These are phyloP conservation scores for Sonneratia caseolaris DNA, from an alignment of 345 rosid genomes.

Conservation along the genomic window DNA sequence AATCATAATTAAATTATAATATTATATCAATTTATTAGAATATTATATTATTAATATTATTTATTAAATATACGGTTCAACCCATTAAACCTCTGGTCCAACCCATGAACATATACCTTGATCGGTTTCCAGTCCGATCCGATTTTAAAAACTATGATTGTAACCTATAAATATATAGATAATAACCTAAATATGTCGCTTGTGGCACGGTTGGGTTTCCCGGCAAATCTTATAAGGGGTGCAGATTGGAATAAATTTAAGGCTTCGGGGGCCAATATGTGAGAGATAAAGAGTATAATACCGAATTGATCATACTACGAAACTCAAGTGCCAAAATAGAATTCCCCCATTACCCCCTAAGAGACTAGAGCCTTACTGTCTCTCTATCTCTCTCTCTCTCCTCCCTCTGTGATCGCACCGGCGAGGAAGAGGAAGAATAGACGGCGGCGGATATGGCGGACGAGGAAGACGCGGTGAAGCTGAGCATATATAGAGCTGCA, in stretches of 20 bases:
- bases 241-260: neutral
- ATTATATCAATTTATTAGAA: too few relatives aligned
- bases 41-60: too few relatives aligned
- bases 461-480: conserved; percentile 18
- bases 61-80: too few relatives aligned
- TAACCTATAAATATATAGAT: too few relatives aligned
- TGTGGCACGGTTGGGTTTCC: too few relatives aligned
- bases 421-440: neutral
- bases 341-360: neutral
- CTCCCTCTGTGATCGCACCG: neutral
- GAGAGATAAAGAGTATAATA: neutral
- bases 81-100: too few relatives aligned
- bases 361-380: too few relatives aligned
- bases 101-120: too few relatives aligned
- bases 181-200: too few relatives aligned
- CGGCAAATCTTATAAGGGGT: neutral
- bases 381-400: neutral
- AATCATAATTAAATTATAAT: too few relatives aligned
- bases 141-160: too few relatives aligned
- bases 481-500: conserved; percentile 79
- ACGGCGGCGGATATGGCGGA: conserved; percentile 3
- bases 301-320: neutral
- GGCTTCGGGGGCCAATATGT: neutral
- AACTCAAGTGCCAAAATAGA: neutral
- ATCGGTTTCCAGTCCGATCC: too few relatives aligned